Base-by-base conservation (phyloP, 805 yeast genomes). In the Monosporozyma solicola region DNA sequence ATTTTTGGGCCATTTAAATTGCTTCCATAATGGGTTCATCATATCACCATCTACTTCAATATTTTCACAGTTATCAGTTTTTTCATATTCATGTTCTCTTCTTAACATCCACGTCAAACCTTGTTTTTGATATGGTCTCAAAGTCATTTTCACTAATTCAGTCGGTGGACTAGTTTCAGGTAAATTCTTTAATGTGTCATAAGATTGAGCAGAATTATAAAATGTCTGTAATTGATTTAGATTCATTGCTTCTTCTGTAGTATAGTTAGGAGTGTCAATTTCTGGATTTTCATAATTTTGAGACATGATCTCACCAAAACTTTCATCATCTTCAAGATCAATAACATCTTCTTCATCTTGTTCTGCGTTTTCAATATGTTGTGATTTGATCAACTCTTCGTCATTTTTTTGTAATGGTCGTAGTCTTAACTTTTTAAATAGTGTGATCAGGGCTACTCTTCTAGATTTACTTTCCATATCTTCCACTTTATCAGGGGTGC, bases 41-140 rank as follows among this genome's bases (percentile, higher is more conserved):
- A 80, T 71, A 2, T 80, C 84, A 5, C 76, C 78, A 32, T 75
- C 75, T n/a, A 62, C 58, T 29, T 61, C 70, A 61, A 50, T 74
- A 58, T 54, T 71, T 37, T 10, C 39, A 29, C 41, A 20, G 49
- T 58, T 69, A 3, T 55, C 57, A 2, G 59, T 55, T 11, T 61
- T 56, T 16, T 59, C 76, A 55, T 77, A 68, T 57, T 84, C 90
- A 41, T 79, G 75, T 63, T 90, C 96, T 53, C 92, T 73, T 33
- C 82, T 76, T n/a, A 89, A 69, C 92, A 90, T 84, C 97, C 97
- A 90, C 1, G 91, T 80, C 32, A 89, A 69, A 0, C 95, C 96
- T 60, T 84, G 88, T 55, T 79, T 83, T 67, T 92, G 98, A 65
- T 92, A 92, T 1, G 82, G 78, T 53, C 96, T 73, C 49, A 92